Conservation (phyloP, 2,329 filamentous ascomycete species). For the Diplodia scrobiculata region DNA sequence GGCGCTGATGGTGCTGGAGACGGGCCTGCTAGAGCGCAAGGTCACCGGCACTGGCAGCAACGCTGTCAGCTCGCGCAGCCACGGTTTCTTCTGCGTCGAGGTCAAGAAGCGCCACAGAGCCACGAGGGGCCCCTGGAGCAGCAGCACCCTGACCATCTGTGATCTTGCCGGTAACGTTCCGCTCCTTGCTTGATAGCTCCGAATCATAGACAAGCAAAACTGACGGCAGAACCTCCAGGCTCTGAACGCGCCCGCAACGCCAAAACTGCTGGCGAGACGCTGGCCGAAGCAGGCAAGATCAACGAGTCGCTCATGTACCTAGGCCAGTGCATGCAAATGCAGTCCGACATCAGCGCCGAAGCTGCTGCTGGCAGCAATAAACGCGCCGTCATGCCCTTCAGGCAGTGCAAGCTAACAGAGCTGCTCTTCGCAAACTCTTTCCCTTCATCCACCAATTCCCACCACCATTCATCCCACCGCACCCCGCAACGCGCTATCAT, state of each 20-base stretch:
- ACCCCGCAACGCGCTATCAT: conserved; percentile 87
- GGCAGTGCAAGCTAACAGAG: conserved; percentile 58
- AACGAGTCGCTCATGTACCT: conserved; percentile 99
- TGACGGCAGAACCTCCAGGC: conserved; percentile 42
- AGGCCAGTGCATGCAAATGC: conserved; percentile 94
- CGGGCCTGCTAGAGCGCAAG: conserved; percentile 80
- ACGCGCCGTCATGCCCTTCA: conserved; percentile 70
- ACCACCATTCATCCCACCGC: conserved; percentile 52
- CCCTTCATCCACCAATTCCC: conserved; percentile 43
- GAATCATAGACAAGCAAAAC: conserved; percentile 32
- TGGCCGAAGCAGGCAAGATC: conserved; percentile 96
- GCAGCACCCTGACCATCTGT: conserved; percentile 81
- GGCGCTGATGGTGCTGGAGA: conserved; percentile 85
- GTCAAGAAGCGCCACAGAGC: conserved; percentile 75
- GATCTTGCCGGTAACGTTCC: conserved; percentile 72
- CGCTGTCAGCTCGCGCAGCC: conserved; percentile 85
- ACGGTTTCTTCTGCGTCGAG: conserved; percentile 95
- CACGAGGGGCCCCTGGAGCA: conserved; percentile 66
- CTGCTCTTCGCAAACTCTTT: conserved; percentile 57
- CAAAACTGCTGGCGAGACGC: conserved; percentile 87
- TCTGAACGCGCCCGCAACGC: conserved; percentile 91
- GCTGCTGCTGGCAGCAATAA: conserved; percentile 58
- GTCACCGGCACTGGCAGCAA: conserved; percentile 92
- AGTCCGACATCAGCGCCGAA: conserved; percentile 74
- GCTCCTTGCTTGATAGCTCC: not conserved